These are phyloP conservation scores for Cucurbita maxima DNA, from an alignment of 306 rosid genomes.

Conservation along the genomic window DNA sequence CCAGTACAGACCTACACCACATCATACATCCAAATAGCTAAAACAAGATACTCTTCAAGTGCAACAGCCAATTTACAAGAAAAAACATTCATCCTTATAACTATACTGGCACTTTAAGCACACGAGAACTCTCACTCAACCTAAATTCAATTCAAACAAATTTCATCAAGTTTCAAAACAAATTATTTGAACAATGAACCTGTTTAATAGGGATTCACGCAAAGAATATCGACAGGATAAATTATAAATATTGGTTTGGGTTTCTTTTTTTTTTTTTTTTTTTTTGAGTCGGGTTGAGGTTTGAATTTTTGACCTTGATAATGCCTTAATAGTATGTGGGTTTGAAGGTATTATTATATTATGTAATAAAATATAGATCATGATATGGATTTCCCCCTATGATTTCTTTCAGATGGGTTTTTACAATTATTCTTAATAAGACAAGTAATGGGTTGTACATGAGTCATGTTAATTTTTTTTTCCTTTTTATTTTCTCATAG, in stretches of 20 bases:
- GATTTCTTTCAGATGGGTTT: background rate
- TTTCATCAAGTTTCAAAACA: background rate
- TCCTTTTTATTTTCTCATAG: background rate
- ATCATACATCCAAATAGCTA: background rate
- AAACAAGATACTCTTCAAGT: background rate
- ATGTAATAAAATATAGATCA: background rate
- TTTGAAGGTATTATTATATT: background rate
- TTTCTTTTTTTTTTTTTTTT: background rate
- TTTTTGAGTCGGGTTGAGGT: background rate
- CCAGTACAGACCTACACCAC: conserved; percentile 80
- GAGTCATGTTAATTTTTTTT: background rate
- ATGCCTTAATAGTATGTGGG: background rate
- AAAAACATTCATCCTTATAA: background rate
- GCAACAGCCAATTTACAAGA: background rate
- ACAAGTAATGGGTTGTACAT: background rate
- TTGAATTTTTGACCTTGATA: background rate
- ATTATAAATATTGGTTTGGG: background rate
- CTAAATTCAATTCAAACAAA: background rate
- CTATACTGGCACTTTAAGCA: background rate
- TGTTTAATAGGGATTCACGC: background rate
- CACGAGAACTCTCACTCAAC: background rate
- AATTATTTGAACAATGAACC: background rate
- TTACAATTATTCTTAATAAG: background rate
- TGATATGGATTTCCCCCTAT: background rate
- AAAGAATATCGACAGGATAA: background rate